Conservation (phyloP, 83 land plant species). For the Thuja plicata region DNA sequence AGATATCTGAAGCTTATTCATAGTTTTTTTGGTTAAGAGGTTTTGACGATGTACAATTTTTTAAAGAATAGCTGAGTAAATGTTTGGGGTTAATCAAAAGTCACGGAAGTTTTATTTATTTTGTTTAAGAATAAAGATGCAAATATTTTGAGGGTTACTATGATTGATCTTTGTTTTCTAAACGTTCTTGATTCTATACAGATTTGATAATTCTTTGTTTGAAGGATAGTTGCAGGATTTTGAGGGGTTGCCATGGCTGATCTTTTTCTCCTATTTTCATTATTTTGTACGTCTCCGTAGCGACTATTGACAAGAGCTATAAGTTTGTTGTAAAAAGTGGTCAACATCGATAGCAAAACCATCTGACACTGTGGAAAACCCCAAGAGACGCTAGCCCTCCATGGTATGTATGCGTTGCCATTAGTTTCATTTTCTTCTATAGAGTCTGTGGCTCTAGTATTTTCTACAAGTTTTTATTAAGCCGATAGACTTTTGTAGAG, state of each 20-base stretch:
- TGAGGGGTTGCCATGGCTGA: neutral
- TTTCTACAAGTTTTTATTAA: too few relatives aligned
- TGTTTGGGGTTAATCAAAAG: neutral
- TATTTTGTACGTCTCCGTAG: conserved; percentile 31
- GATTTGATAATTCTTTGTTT: neutral
- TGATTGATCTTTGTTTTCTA: neutral
- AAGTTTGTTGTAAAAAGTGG: conserved; percentile 50
- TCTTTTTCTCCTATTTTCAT: neutral
- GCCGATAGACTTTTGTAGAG: too few relatives aligned
- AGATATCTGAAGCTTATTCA: neutral
- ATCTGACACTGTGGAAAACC: conserved; percentile 21
- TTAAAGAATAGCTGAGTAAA: neutral
- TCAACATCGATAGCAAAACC: conserved; percentile 20
- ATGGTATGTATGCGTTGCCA: conserved; percentile 27
- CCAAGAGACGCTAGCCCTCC: conserved; percentile 42
- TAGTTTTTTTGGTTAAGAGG: neutral
- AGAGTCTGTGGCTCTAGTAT: too few relatives aligned
- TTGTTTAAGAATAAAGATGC: neutral
- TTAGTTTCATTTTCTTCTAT: too few relatives aligned
- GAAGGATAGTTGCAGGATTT: neutral
- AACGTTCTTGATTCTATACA: neutral
- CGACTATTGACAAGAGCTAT: conserved; percentile 51
- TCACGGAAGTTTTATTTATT: neutral
- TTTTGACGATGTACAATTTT: neutral
- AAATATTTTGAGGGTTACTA: neutral